Percentiles rank a stretch among this genome's conserved stretches.
Evolutionary conservation across 805 yeast genomes (phyloP).

Genomic region (Scheffersomyces ergatensis): DNA sequence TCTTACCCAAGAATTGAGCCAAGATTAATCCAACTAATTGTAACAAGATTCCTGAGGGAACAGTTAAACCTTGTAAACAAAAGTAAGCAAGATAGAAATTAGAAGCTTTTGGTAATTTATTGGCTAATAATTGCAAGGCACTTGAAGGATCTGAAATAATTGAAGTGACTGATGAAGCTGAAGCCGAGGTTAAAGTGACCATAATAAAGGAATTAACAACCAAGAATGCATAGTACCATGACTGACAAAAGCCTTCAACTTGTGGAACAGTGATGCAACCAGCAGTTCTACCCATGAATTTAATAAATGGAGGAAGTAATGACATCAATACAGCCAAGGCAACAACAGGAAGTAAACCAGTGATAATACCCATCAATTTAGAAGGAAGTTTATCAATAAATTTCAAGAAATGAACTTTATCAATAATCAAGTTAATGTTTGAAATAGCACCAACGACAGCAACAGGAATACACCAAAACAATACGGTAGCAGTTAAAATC

Average conservation of each 20-base stretch:
- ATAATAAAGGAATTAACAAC: constrained; percentile 87
- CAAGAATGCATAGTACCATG: constrained; percentile 87
- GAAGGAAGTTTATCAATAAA: constrained; percentile 59
- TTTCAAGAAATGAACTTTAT: constrained; percentile 47
- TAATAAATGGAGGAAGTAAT: constrained; percentile 61
- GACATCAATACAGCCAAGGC: constrained; percentile 65
- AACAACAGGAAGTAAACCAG: constrained; percentile 68
- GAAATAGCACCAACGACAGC: constrained; percentile 77
- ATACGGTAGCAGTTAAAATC: constrained; percentile 61
- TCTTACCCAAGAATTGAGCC: constrained; percentile 63
- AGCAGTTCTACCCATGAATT: constrained; percentile 66
- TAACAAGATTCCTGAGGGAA: constrained; percentile 72
- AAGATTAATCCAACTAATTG: constrained; percentile 74
- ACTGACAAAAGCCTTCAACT: constrained; percentile 79
- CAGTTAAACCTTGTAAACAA: constrained; percentile 74
- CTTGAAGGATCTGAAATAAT: constrained; percentile 62
- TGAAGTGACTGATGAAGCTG: constrained; percentile 72
- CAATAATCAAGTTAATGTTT: constrained; percentile 60
- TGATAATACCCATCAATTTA: constrained; percentile 57
- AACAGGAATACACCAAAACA: constrained; percentile 72
- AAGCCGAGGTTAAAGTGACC: constrained; percentile 78
- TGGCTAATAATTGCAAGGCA: constrained; percentile 75
- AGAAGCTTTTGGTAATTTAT: constrained; percentile 82
- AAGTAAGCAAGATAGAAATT: constrained; percentile 87
- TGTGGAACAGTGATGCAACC: constrained; percentile 73